Evolutionary conservation across 2,329 filamentous ascomycete species (phyloP), one percentile per base, ranked within the genome.

Genomic region (Trichophyton schoenleinii): DNA sequence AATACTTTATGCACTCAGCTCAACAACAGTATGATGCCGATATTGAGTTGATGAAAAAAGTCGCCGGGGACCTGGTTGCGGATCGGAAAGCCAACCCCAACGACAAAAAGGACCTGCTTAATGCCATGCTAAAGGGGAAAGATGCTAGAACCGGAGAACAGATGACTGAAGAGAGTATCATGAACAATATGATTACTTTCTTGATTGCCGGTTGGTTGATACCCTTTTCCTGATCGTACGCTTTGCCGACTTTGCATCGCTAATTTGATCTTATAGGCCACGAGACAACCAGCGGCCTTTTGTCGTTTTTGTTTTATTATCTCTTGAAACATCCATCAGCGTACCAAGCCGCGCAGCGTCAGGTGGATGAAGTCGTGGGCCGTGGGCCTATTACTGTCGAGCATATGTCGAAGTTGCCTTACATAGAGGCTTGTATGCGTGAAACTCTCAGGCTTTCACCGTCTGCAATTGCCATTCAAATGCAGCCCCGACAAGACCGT

Each of bases 291-390:
- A 55, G 52, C 9, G 52, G 52, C 20, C 52, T 55, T 20, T 36
- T 55, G 52, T 55, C 52, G n/a, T 55, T 55, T 9, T 36, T 55
- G 28, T 55, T 55, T 20, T 36, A 55, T 38, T 34, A 55, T 20
- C 52, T 55, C 52, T n/a, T 55, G 6, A 55, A 55, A 28, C 52
- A 55, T 20, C 52, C 52, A n/a, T 55, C 52, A 15, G 52, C 52
- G n/a, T 55, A 55, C 18, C 52, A 55, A 55, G 28, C 28, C 4
- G 52, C 52, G 34, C 52, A 55, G 28, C 52, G 52, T 31, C 52
- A 55, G n/a, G 52, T 55, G 11, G 52, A 55, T 55, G 52, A 55
- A 36, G 52, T 55, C n/a, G 52, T 55, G 52, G 52, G 52, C n/a
- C 52, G 52, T 36, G 52, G 52, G 3, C 52, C 52, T 3, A 55